These are phyloP conservation scores for Vitis hybrid DNA, from an alignment of 177 flowering plant species.

Conservation along the genomic window DNA sequence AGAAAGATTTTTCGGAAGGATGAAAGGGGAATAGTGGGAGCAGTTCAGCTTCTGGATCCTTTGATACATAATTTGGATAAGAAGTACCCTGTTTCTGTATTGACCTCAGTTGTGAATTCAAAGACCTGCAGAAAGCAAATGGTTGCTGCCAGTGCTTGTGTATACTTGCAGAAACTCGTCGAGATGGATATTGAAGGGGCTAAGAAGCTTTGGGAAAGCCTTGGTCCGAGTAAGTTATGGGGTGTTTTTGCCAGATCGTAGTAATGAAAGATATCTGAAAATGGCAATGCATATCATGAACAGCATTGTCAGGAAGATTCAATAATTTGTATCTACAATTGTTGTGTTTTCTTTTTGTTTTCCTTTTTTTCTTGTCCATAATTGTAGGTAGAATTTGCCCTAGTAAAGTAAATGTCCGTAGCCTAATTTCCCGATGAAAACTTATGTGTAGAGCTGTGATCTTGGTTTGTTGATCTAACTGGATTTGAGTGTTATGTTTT, in stretches of 20 bases:
- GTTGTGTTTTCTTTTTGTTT: slow-evolving; percentile 15
- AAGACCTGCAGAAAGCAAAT: slow-evolving; percentile 72
- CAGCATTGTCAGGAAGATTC: slow-evolving; percentile 3
- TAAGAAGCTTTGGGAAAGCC: slow-evolving; percentile 69
- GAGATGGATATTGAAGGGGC: slow-evolving; percentile 82
- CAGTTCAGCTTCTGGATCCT: slow-evolving; percentile 78
- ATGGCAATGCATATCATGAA: not conserved
- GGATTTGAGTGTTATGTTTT: slow-evolving; percentile 18
- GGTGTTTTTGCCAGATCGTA: slow-evolving; percentile 68
- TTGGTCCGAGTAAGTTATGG: slow-evolving; percentile 75
- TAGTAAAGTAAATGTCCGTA: slow-evolving; percentile 11
- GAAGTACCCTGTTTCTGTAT: slow-evolving; percentile 57
- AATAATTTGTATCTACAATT: slow-evolving; percentile 41
- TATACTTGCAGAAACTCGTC: slow-evolving; percentile 64
- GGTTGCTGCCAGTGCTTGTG: slow-evolving; percentile 70
- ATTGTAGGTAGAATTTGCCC: slow-evolving; percentile 20
- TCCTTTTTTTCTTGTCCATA: slow-evolving; percentile 25
- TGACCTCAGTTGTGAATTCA: slow-evolving; percentile 49
- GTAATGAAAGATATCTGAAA: not conserved
- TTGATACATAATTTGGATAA: slow-evolving; percentile 53
- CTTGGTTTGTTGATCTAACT: slow-evolving; percentile 42
- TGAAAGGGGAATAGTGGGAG: slow-evolving; percentile 56
- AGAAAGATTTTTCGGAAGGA: slow-evolving; percentile 64
- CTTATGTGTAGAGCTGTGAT: slow-evolving; percentile 24
- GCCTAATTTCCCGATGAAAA: slow-evolving; percentile 19